Evolutionary conservation across 2,329 filamentous ascomycete species (phyloP).

Genomic region (Amphichorda felina): DNA sequence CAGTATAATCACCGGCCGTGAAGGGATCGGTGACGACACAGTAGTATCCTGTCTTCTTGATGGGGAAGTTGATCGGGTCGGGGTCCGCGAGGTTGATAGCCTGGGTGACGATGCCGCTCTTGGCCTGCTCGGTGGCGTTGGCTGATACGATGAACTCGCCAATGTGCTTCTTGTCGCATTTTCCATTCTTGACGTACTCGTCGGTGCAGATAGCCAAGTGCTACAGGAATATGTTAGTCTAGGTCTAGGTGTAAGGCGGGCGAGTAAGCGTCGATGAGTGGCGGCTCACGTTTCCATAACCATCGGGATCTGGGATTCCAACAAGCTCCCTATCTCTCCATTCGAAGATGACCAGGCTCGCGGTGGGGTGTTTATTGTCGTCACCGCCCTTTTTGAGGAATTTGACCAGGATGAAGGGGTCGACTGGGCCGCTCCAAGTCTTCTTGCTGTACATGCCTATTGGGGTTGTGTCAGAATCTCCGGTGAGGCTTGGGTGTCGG

Average conservation of each 20-base stretch:
- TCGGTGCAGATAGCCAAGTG: constrained; percentile 59
- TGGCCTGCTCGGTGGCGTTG: constrained; percentile 62
- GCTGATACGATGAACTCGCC: constrained; percentile 74
- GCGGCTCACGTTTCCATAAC: constrained; percentile 36
- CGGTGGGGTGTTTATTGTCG: constrained; percentile 54
- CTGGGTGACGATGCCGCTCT: constrained; percentile 62
- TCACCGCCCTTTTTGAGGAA: constrained; percentile 52
- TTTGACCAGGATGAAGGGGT: constrained; percentile 81
- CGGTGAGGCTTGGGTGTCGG: neutral
- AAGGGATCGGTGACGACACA: constrained; percentile 75
- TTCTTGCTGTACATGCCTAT: constrained; percentile 87
- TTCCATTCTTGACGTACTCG: constrained; percentile 51
- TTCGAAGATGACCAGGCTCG: constrained; percentile 85
- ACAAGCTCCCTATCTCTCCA: constrained; percentile 78
- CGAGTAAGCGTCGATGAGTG: too few relatives aligned
- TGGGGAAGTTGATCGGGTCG: constrained; percentile 64
- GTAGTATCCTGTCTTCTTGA: constrained; percentile 91
- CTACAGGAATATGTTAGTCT: constrained; percentile 15
- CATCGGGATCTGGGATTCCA: constrained; percentile 49
- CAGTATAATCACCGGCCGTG: constrained; percentile 57
- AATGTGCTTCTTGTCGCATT: constrained; percentile 66
- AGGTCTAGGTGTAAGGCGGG: too few relatives aligned
- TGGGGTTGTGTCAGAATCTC: neutral
- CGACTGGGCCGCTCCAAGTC: constrained; percentile 76
- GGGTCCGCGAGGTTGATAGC: constrained; percentile 73